Evolutionary conservation across 2,329 filamentous ascomycete species (phyloP), one percentile per base, ranked within the genome.

Genomic region (Akanthomyces lecanii): DNA sequence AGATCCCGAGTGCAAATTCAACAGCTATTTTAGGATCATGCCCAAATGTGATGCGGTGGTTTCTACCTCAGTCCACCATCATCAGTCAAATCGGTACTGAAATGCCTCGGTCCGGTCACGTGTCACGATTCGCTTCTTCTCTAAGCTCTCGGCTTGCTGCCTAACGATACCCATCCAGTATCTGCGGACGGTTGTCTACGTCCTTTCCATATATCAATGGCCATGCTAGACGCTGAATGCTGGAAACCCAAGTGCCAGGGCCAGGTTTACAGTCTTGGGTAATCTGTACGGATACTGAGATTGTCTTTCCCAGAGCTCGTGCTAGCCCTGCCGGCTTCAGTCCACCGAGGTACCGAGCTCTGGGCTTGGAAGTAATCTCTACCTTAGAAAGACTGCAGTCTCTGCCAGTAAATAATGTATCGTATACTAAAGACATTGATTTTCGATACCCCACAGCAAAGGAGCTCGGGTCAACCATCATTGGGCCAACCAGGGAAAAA

Each of bases 391-490:
- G 4, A 30, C 28, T 6, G 3, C 28, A 30, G 28, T 6, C 4
- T 30, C 16, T 28, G 28, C 1, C n/a, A 5, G 16, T 18, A 11
- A 40, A 12, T 16, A 2, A 40, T 23, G 56, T 59, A 47, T 12
- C 12, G 1, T 21, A 21, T 51, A 59, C 56, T 11, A 6, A 5
- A 4, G 4, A 7, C 12, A 10, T 16, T 18, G 7, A 10, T 5
- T 10, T 28, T 28, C 11, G 10, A 42, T 57, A 57, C 42, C 42
- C 42, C 54, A 36, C 54, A 33, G 30, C 25, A 44, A 50, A 45
- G 54, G 42, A 57, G 54, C 54, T 47, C 54, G 54, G 54, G 54
- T 28, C n/a, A 57, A 57, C 25, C 42, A 55, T 38, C 30, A 33
- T 48, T 36, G 50, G 50, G 25, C 50, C 50, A 52, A 6, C 7